Evolutionary conservation across 768 basidiomycete species (phyloP).

Genomic region (Dentipellis fragilis): DNA sequence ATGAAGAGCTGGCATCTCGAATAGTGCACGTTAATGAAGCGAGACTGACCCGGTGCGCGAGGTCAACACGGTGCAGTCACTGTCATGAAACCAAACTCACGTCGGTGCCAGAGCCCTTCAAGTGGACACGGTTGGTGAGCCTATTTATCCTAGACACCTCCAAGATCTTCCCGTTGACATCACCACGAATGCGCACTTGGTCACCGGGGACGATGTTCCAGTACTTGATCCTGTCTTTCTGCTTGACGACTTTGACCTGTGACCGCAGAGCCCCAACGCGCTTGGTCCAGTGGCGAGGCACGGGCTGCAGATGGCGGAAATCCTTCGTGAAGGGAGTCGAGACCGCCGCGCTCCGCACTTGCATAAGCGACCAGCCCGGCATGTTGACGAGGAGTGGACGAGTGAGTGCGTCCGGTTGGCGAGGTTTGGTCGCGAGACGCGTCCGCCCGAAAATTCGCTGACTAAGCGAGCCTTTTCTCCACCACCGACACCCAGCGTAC

Average conservation of each 20-base stretch:
- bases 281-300: conserved; percentile 46
- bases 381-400: background rate
- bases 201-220: conserved; percentile 89
- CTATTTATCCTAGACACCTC: conserved; percentile 70
- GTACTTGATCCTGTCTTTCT: conserved; percentile 65
- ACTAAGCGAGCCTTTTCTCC: background rate
- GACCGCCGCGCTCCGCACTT: conserved; percentile 10
- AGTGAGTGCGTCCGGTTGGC: background rate
- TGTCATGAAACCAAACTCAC: conserved; percentile 21
- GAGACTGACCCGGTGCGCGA: background rate
- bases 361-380: conserved; percentile 7
- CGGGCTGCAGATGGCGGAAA: conserved; percentile 53
- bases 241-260: conserved; percentile 41
- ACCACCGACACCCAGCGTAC: no score
- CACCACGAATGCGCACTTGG: conserved; percentile 60
- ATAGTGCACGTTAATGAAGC: conserved; percentile 36
- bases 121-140: conserved; percentile 56
- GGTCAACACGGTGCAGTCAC: no score
- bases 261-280: conserved; percentile 33
- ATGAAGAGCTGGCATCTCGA: conserved; percentile 73
- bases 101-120: conserved; percentile 37
- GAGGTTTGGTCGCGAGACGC: background rate
- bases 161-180: conserved; percentile 45
- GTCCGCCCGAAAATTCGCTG: background rate
- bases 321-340: conserved; percentile 45